Evolutionary conservation across 2,329 filamentous ascomycete genomes (phyloP), one percentile per base, ranked within the genome.

Genomic region (Epichloe glyceriae): DNA sequence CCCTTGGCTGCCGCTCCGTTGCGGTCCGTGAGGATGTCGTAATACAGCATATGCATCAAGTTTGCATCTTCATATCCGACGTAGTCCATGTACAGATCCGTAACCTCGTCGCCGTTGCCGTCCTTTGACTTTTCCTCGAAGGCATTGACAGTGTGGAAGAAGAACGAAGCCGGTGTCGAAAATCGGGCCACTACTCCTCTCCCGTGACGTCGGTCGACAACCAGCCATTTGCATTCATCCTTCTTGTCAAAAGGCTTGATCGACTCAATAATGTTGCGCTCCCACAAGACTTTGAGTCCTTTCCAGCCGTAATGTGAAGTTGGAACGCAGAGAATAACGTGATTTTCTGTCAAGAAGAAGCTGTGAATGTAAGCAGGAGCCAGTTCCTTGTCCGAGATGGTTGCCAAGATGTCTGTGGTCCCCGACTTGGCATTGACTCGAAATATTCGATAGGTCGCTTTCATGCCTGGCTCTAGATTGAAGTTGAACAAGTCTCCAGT

Each of bases 401-500:
- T 82, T 3, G 86, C 86, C 0, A 94, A 73, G 17, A 93, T 82
- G 0, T 80, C 76, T 0, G 85, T 87, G 50, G 79, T 69, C 0
- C 83, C 85, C 0, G 79, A 83, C 0, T 72, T 62, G 0, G 80
- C 76, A 17, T 76, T 82, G 2, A 80, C 76, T 1, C 75, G 69
- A 64, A 90, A 93, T 15, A 93, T 61, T 15, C 84, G 80, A 61
- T 91, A 93, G 0, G 73, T 79, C 1, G 78, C 64, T 0, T 61
- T 62, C 0, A 62, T 65, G 0, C 80, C 82, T 17, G 86, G 63
- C 0, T 80, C 73, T n/a, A 90, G 75, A 60, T 94, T 94, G 68
- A 79, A 91, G 66, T 93, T 94, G 73, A 79, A 91, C 6, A 86
- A 61, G 55, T 93, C 86, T 6, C 88, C 87, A 0, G 82, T 89